Base-by-base conservation (phyloP, 139 green algal species). In the Chloropicon primus region DNA sequence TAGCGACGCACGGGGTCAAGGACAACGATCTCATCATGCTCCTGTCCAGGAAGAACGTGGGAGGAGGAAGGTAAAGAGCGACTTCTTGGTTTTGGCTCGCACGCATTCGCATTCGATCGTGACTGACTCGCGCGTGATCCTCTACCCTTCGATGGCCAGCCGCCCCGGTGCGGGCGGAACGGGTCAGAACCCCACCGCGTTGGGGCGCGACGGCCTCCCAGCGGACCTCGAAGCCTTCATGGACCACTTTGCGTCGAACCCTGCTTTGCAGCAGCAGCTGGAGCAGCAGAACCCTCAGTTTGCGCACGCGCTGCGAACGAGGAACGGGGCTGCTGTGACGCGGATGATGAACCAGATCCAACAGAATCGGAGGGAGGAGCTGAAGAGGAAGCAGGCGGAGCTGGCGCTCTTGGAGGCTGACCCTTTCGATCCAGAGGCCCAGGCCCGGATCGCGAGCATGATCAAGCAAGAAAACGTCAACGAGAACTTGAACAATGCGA, bases 401-500 rank as follows among this genome's bases (percentile, higher is more conserved):
- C 25, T 78, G n/a, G 79, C 73, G 21, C 73, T 94, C 75, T 79
- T 91, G 72, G 86, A 84, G 22, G 88, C 86, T 24, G 93, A 98
- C 79, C 93, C 94, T 1, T 94, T 98, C 77, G 89, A 97, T 78
- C 29, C 85, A 0, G 94, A 97, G 54, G 88, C 89, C 23, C 93
- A 97, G 87, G 71, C 25, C 5, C 88, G 85, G 72, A 96, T 99
- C 74, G 90, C 96, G 79, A 91, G 96, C 78, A 54, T 84, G 25
- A 97, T 99, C 73, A 81, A 87, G 72, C 82, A 94, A 78, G 87
- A 91, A 23, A 96, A 97, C 80, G 86, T 98, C 23, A 81, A 93
- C 21, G 93, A 98, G 77, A 97, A 96, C 84, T 92, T 90, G 24
- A 82, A 90, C 76, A 78, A 82, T 21, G 94, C 94, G 1, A 81